Conservation (phyloP, 163 green algal species). For the Picocystis sp. region DNA sequence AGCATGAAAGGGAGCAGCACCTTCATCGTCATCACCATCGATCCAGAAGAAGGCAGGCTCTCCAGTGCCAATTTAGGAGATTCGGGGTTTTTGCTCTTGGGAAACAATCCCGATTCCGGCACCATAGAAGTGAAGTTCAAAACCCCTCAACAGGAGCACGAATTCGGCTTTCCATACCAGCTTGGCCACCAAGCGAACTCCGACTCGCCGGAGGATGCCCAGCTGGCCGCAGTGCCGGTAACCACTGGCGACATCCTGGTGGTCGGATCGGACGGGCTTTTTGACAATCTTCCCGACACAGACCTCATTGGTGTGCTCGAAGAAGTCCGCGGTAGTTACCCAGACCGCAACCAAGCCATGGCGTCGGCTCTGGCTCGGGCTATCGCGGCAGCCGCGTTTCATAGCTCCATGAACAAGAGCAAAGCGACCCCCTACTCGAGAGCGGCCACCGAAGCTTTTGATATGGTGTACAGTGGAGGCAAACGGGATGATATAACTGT, state of each 20-base stretch:
- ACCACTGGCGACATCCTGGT: conserved; percentile 53
- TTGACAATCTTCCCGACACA: conserved; percentile 66
- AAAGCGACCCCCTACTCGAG: conserved; percentile 63
- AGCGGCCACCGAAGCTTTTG: conserved; percentile 65
- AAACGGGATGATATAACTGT: conserved; percentile 89
- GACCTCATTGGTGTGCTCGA: conserved; percentile 25
- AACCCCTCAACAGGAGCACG: conserved; percentile 69
- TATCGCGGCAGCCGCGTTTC: conserved; percentile 40
- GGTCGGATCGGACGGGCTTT: conserved; percentile 68
- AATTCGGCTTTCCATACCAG: conserved; percentile 78
- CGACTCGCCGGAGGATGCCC: conserved; percentile 41
- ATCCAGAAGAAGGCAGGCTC: conserved; percentile 6
- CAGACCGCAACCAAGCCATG: background rate
- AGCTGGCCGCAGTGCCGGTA: conserved; percentile 49
- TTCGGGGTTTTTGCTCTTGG: conserved; percentile 50
- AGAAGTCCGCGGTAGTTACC: background rate
- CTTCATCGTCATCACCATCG: conserved; percentile 6
- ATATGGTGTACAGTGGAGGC: conserved; percentile 84
- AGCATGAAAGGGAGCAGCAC: conserved; percentile 17
- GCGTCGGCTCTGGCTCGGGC: conserved; percentile 21
- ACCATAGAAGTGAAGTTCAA: conserved; percentile 31
- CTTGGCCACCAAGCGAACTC: conserved; percentile 53
- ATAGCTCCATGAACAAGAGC: conserved; percentile 46
- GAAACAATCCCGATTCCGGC: background rate
- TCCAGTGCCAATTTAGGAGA: conserved; percentile 63